Conservation (phyloP, 2,329 filamentous ascomycete genomes). For the Fusarium kyushuense region DNA sequence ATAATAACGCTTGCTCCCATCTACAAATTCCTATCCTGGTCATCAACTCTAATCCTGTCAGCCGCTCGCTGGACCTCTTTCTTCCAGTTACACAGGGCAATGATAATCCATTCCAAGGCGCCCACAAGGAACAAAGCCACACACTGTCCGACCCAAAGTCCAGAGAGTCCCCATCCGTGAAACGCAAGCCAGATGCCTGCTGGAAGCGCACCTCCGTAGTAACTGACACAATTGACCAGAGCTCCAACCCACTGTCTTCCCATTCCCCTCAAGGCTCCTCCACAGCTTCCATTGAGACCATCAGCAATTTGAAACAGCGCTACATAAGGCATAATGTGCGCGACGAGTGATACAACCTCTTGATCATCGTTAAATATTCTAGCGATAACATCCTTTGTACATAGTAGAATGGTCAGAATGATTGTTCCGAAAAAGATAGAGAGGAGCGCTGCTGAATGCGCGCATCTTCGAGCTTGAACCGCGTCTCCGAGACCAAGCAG, state of each 20-base stretch:
- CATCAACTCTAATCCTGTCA: constrained; percentile 43
- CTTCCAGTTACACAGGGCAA: constrained; percentile 82
- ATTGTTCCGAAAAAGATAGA: constrained; percentile 75
- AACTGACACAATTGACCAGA: constrained; percentile 82
- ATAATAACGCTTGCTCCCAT: accelerated
- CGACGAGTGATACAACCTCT: constrained; percentile 77
- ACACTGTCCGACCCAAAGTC: constrained; percentile 87
- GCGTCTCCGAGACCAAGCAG: constrained; percentile 77
- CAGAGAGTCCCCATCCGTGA: constrained; percentile 83
- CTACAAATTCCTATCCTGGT: background rate
- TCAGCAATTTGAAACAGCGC: constrained; percentile 92
- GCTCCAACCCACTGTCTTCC: constrained; percentile 88
- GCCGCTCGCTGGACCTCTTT: constrained; percentile 45
- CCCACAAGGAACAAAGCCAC: constrained; percentile 85
- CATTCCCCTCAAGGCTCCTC: constrained; percentile 84
- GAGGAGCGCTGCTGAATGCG: constrained; percentile 80
- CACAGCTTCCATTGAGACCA: constrained; percentile 86
- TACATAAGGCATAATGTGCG: constrained; percentile 84
- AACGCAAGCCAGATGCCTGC: constrained; percentile 88
- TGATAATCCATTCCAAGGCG: constrained; percentile 80
- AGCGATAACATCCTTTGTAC: constrained; percentile 78
- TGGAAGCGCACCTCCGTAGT: constrained; percentile 85
- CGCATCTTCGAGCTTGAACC: constrained; percentile 75
- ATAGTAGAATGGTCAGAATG: constrained; percentile 77
- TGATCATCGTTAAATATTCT: constrained; percentile 84